A percentile compares a stretch with the other conserved stretches of the same genome.
phyloP scores from a whole-genome alignment of 805 yeast genomes.

The Myxozyma geophila region DNA sequence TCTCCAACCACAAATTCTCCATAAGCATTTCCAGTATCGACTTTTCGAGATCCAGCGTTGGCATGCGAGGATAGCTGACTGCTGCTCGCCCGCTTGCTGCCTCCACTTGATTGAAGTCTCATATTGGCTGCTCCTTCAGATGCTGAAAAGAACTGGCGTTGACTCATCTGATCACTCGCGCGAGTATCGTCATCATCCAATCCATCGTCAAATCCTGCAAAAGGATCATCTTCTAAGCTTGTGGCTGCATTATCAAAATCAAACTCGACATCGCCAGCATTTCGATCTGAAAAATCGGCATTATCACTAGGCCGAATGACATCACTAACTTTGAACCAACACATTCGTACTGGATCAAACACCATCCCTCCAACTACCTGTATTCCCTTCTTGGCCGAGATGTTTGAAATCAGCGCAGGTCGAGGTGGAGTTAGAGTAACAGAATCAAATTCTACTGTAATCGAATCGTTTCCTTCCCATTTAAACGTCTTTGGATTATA shows the following conservation, averaged over 20 bases:
- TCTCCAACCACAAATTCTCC: slow-evolving; percentile 43
- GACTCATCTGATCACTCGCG: background rate
- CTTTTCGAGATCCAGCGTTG: slow-evolving; percentile 4
- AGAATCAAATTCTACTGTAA: slow-evolving; percentile 56
- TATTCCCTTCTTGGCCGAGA: slow-evolving; percentile 41
- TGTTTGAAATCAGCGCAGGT: slow-evolving; percentile 44
- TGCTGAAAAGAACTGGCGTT: slow-evolving; percentile 6
- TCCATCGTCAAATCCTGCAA: slow-evolving; percentile 33
- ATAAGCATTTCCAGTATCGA: slow-evolving; percentile 4
- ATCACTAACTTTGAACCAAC: slow-evolving; percentile 58
- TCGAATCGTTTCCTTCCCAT: slow-evolving; percentile 73
- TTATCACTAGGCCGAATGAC: slow-evolving; percentile 41
- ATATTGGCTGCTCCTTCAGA: slow-evolving; percentile 4
- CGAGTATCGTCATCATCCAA: slow-evolving; percentile 20
- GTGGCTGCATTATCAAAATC: slow-evolving; percentile 52
- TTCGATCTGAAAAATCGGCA: slow-evolving; percentile 45
- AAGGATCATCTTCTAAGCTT: slow-evolving; percentile 46
- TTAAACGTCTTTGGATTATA: slow-evolving; percentile 56
- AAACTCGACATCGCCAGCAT: slow-evolving; percentile 8
- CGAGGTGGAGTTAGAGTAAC: slow-evolving; percentile 43
- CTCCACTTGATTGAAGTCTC: background rate
- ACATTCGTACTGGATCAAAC: slow-evolving; percentile 59
- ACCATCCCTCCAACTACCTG: slow-evolving; percentile 61
- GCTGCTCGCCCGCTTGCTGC: slow-evolving; percentile 1
- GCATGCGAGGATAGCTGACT: background rate